Conservation (phyloP, 768 basidiomycete species). For the Pleurotus platypus region DNA sequence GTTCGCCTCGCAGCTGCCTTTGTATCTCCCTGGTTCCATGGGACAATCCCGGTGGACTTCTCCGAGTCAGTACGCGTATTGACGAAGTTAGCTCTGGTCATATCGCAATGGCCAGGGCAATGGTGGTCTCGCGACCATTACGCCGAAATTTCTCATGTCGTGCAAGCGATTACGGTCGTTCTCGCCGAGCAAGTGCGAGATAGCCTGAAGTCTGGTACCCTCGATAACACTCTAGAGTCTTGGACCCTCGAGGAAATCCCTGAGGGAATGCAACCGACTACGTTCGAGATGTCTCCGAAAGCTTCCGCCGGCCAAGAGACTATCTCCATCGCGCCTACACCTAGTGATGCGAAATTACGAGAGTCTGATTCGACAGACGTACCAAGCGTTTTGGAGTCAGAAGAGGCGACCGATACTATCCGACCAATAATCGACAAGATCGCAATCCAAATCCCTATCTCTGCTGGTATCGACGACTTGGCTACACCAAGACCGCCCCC, state of each 20-base stretch:
- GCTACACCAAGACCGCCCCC: not conserved
- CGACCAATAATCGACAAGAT: not conserved
- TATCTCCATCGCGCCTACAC: no score
- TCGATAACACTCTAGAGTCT: slow-evolving; percentile 10
- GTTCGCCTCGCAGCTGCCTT: slow-evolving; percentile 66
- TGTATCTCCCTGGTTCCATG: slow-evolving; percentile 69
- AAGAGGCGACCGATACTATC: not conserved
- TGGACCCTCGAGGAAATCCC: not conserved
- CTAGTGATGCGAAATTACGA: no score
- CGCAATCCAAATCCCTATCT: not conserved
- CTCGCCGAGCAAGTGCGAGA: slow-evolving; percentile 65
- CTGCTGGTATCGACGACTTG: not conserved
- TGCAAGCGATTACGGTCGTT: slow-evolving; percentile 55
- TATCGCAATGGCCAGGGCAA: slow-evolving; percentile 65
- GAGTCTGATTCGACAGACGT: no score
- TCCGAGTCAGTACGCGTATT: slow-evolving; percentile 30
- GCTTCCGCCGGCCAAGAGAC: no score
- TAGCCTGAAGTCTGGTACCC: slow-evolving; percentile 33
- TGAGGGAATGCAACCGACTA: not conserved
- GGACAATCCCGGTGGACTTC: slow-evolving; percentile 34
- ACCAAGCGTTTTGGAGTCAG: no score
- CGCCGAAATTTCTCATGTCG: slow-evolving; percentile 55
- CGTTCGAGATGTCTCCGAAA: not conserved
- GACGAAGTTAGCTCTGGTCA: slow-evolving; percentile 39
- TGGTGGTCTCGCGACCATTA: slow-evolving; percentile 63